Conservation (phyloP, 2,329 filamentous ascomycete species). For the Curvularia spicifera region DNA sequence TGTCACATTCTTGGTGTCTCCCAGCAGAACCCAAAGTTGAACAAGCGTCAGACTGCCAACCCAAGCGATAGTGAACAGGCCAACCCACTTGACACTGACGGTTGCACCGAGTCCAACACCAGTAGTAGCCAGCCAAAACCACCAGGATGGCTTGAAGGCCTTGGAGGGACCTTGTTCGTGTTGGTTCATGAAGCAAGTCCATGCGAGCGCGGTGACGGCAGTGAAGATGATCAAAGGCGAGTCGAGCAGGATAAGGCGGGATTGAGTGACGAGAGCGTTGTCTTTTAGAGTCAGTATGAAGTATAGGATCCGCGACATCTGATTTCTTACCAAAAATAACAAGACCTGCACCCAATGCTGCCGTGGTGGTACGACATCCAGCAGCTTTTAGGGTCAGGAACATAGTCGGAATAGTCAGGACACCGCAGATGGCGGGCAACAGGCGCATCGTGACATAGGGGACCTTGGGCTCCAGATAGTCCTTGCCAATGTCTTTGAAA, state of each 20-base stretch:
- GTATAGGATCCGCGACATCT: neutral
- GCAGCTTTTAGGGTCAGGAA: conserved; percentile 92
- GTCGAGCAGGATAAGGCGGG: conserved; percentile 92
- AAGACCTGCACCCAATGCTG: conserved; percentile 80
- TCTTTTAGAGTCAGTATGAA: conserved; percentile 62
- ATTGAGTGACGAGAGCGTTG: conserved; percentile 94
- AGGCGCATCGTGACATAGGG: conserved; percentile 98
- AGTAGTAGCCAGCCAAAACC: conserved; percentile 93
- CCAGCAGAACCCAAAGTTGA: conserved; percentile 94
- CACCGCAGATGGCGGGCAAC: conserved; percentile 86
- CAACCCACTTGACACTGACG: conserved; percentile 97
- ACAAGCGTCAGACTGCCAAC: conserved; percentile 87
- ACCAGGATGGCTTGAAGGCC: conserved; percentile 90
- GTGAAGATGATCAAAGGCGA: conserved; percentile 94
- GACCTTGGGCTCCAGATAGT: conserved; percentile 92
- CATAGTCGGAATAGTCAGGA: conserved; percentile 87
- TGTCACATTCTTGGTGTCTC: conserved; percentile 84
- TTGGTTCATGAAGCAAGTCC: conserved; percentile 93
- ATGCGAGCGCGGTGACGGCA: conserved; percentile 86
- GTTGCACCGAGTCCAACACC: conserved; percentile 89
- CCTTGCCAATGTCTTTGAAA: conserved; percentile 99
- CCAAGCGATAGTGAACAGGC: conserved; percentile 98
- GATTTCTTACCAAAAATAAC: conserved; percentile 80
- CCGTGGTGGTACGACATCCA: conserved; percentile 86
- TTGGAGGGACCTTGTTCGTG: conserved; percentile 89